Conservation (phyloP, 2,329 filamentous ascomycete genomes). For the Knufia fluminis region DNA sequence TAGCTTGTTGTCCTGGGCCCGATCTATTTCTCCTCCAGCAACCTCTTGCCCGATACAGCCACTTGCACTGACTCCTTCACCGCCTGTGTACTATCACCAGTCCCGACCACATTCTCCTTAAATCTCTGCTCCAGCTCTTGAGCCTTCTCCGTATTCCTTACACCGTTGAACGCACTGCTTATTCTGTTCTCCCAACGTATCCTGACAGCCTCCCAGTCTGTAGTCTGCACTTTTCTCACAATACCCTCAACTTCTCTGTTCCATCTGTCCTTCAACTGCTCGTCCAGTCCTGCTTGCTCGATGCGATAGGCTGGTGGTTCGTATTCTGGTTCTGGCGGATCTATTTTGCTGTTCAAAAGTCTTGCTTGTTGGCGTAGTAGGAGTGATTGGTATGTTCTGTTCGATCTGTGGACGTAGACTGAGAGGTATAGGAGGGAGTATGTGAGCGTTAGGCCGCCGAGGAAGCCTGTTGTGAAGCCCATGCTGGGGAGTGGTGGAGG, state of each 20-base stretch:
- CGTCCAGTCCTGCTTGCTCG: slow-evolving; percentile 49
- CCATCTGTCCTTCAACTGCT: slow-evolving; percentile 67
- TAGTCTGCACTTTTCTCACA: slow-evolving; percentile 56
- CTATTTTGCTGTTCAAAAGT: slow-evolving; percentile 32
- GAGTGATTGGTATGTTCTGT: slow-evolving; percentile 43
- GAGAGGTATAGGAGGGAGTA: slow-evolving; percentile 64
- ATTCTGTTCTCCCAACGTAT: slow-evolving; percentile 15
- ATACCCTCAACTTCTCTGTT: slow-evolving; percentile 62
- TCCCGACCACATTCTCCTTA: slow-evolving; percentile 11
- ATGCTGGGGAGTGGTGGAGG: slow-evolving; percentile 34
- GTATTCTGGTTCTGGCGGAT: slow-evolving; percentile 25
- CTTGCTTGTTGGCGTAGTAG: slow-evolving; percentile 37
- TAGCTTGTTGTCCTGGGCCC: neutral
- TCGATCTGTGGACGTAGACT: slow-evolving; percentile 59
- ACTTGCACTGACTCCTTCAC: slow-evolving; percentile 7
- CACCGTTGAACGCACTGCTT: slow-evolving; percentile 10
- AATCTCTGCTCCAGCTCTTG: slow-evolving; percentile 13
- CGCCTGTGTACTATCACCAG: neutral
- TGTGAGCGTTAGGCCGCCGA: slow-evolving; percentile 66
- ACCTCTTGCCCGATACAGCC: slow-evolving; percentile 3
- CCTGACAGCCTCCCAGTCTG: slow-evolving; percentile 45
- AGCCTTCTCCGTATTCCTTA: slow-evolving; percentile 8
- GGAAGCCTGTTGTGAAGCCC: slow-evolving; percentile 68
- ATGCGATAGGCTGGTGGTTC: slow-evolving; percentile 27
- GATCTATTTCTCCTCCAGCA: slow-evolving; percentile 3